A percentile compares a stretch with the other conserved stretches of the same genome.
phyloP scores from a whole-genome alignment of 768 basidiomycete species.

The Rickenella mellea region DNA sequence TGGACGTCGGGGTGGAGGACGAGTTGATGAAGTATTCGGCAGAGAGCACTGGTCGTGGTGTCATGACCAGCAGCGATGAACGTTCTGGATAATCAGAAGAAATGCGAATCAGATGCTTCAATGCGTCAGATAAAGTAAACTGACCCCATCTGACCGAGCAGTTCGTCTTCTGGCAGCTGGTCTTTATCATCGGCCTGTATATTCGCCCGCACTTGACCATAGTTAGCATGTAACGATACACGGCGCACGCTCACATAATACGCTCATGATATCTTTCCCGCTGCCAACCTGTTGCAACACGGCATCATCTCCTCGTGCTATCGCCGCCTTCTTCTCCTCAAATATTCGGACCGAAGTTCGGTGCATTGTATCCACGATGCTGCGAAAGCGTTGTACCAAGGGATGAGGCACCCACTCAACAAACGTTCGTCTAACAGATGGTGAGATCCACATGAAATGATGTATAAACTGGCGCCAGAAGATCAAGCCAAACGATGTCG shows the following conservation, averaged over 20 bases:
- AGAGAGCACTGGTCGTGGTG: constrained; percentile 20
- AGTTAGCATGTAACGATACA: not conserved
- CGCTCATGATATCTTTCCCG: constrained; percentile 28
- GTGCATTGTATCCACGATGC: constrained; percentile 21
- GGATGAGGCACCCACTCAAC: constrained; percentile 22
- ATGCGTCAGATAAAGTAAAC: constrained; percentile 2
- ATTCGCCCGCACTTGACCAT: constrained; percentile 23
- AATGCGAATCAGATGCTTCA: not conserved
- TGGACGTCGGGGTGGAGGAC: constrained; percentile 21
- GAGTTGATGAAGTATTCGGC: constrained; percentile 24
- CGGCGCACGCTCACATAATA: constrained; percentile 21
- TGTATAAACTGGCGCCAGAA: constrained; percentile 24
- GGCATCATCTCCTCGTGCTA: constrained; percentile 6
- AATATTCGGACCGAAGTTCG: constrained; percentile 18
- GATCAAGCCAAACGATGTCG: constrained; percentile 14
- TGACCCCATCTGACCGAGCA: constrained; percentile 30
- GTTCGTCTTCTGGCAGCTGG: constrained; percentile 23
- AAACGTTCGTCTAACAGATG: constrained; percentile 16
- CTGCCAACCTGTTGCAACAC: constrained; percentile 7
- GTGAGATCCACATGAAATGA: constrained; percentile 18
- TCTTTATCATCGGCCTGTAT: constrained; percentile 18
- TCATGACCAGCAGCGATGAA: constrained; percentile 22
- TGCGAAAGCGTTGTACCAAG: constrained; percentile 17
- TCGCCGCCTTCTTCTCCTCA: constrained; percentile 17
- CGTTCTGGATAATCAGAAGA: constrained; percentile 21